Evolutionary conservation across 2,329 filamentous ascomycete genomes (phyloP).

Genomic region (Penicillium sp.): DNA sequence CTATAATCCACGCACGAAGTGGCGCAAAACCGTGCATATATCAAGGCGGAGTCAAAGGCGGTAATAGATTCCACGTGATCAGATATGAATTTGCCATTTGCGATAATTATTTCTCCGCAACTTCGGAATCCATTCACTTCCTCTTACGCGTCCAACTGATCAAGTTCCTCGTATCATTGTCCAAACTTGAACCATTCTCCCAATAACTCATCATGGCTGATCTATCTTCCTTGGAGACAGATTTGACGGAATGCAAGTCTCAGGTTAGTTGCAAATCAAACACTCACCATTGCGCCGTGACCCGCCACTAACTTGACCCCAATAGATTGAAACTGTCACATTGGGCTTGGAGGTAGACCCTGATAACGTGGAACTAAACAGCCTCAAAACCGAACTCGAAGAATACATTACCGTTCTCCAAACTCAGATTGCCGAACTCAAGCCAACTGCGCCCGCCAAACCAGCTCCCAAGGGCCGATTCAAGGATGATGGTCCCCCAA

Average conservation of each 20-base stretch:
- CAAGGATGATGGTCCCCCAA: conserved; percentile 61
- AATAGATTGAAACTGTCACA: conserved; percentile 72
- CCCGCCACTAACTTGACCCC: conserved; percentile 10
- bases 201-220: conserved; percentile 38
- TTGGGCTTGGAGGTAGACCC: conserved; percentile 75
- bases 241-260: conserved; percentile 59
- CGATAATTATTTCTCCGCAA: background rate
- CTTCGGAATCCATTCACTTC: background rate
- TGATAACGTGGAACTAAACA: conserved; percentile 72
- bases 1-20: background rate
- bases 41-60: background rate
- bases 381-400: conserved; percentile 76
- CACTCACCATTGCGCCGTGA: background rate
- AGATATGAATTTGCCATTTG: background rate
- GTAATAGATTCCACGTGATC: background rate
- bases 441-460: conserved; percentile 54
- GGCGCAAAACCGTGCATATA: background rate
- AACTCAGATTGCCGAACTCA: conserved; percentile 76
- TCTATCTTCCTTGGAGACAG: conserved; percentile 43
- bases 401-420: conserved; percentile 76
- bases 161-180: background rate
- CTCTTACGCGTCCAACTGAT: background rate
- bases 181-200: background rate
- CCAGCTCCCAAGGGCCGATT: conserved; percentile 66
- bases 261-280: conserved; percentile 44